Evolutionary conservation across 257 asterid species (phyloP).

Genomic region (Thymus mandschuricus): DNA sequence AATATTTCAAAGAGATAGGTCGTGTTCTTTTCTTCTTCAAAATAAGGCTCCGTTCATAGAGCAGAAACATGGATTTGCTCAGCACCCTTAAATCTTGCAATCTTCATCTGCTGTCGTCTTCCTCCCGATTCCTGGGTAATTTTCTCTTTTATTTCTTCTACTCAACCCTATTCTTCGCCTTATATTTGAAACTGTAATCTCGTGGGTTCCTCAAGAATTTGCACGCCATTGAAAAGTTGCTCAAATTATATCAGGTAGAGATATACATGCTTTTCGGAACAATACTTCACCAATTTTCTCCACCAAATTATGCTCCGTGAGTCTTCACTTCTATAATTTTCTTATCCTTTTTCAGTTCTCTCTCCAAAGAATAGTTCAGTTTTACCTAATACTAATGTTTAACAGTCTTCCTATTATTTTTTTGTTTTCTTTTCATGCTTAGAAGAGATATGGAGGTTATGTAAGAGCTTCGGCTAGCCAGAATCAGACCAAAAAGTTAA

Average conservation of each 20-base stretch:
- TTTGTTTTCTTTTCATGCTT: background rate
- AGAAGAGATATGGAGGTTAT: constrained; percentile 45
- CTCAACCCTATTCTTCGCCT: background rate
- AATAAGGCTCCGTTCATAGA: background rate
- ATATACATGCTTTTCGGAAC: constrained; percentile 36
- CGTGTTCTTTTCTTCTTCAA: too few relatives aligned
- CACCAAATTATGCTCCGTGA: constrained; percentile 49
- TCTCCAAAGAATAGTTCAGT: background rate
- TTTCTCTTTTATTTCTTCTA: background rate
- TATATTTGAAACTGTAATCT: background rate
- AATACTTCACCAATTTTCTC: constrained; percentile 30
- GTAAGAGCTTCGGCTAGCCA: constrained; percentile 52
- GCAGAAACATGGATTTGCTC: constrained; percentile 32
- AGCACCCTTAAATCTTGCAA: constrained; percentile 35
- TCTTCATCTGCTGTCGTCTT: constrained; percentile 26
- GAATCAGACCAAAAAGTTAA: constrained; percentile 52
- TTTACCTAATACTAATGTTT: background rate
- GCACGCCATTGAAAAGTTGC: constrained; percentile 7
- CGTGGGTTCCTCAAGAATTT: background rate
- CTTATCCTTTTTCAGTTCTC: background rate
- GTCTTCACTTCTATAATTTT: constrained; percentile 34
- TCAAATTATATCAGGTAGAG: constrained; percentile 41
- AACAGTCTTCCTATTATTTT: background rate
- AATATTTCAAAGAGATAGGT: too few relatives aligned
- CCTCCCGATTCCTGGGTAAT: constrained; percentile 39